Conservation (phyloP, 768 basidiomycete genomes). For the Suillus spraguei region DNA sequence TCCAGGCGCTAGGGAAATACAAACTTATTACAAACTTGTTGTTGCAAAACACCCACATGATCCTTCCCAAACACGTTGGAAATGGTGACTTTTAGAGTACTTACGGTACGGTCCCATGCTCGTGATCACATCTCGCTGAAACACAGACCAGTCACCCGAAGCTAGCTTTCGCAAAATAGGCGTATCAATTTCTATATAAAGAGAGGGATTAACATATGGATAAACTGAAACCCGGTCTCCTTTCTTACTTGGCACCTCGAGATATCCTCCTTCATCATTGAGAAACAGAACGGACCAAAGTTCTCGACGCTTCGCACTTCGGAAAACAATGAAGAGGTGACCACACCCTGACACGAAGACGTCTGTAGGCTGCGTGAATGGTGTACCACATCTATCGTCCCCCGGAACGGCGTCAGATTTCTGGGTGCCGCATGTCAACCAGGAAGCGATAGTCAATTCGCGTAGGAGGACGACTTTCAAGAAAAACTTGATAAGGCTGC, state of each 20-base stretch:
- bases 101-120: background rate
- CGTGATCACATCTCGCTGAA: background rate
- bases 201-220: background rate
- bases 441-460: background rate
- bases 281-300: background rate
- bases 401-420: background rate
- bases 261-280: conserved; percentile 3
- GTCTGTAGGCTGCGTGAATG: background rate
- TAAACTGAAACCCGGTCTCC: background rate
- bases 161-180: background rate
- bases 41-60: background rate
- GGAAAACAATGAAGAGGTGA: background rate
- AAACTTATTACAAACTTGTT: background rate
- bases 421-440: background rate
- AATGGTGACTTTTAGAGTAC: background rate
- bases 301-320: background rate
- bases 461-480: background rate
- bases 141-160: conserved; percentile 2
- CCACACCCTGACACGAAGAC: background rate
- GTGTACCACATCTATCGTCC: background rate
- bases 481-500: background rate
- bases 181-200: background rate
- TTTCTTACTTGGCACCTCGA: background rate
- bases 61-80: background rate
- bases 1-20: too few relatives aligned